A percentile compares a stretch with the other conserved stretches of the same genome.
Evolutionary conservation across 2,329 filamentous ascomycete genomes (phyloP).

Genomic region (Aspergillus glaucus): DNA sequence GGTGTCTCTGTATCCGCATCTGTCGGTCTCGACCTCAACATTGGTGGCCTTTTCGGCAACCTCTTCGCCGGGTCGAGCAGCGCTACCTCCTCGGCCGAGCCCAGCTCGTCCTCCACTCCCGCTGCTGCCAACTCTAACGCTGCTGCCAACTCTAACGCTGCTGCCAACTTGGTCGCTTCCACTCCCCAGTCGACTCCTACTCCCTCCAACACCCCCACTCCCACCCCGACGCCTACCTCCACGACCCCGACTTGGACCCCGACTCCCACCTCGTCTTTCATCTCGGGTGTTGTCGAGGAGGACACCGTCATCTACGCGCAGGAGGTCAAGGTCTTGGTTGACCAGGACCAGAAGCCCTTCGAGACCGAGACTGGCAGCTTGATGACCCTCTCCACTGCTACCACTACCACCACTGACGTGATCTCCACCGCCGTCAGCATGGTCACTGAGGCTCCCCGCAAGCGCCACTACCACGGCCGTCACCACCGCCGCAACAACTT

Average conservation of each 20-base stretch:
- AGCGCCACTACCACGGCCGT: background rate
- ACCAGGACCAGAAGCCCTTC: background rate
- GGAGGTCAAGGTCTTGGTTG: background rate
- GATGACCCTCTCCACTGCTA: background rate
- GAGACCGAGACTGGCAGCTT: background rate
- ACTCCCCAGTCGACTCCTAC: slow-evolving; percentile 10
- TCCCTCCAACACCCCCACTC: slow-evolving; percentile 17
- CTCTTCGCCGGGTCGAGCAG: background rate
- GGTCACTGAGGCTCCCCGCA: background rate
- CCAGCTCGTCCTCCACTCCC: background rate
- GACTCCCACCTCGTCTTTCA: background rate
- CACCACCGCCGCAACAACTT: background rate
- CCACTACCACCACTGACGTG: background rate
- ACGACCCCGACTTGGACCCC: background rate
- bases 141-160: slow-evolving; percentile 2
- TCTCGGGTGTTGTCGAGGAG: background rate
- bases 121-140: background rate
- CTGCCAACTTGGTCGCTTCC: slow-evolving; percentile 1
- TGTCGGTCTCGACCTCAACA: slow-evolving; percentile 2
- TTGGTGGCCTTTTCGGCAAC: slow-evolving; percentile 5
- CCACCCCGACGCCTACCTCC: background rate
- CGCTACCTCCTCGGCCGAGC: background rate
- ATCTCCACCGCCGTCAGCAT: background rate
- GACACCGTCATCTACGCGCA: background rate
- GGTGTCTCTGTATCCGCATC: slow-evolving; percentile 1